Evolutionary conservation across 139 green algal species (phyloP).

Genomic region (Closterium sp.): DNA sequence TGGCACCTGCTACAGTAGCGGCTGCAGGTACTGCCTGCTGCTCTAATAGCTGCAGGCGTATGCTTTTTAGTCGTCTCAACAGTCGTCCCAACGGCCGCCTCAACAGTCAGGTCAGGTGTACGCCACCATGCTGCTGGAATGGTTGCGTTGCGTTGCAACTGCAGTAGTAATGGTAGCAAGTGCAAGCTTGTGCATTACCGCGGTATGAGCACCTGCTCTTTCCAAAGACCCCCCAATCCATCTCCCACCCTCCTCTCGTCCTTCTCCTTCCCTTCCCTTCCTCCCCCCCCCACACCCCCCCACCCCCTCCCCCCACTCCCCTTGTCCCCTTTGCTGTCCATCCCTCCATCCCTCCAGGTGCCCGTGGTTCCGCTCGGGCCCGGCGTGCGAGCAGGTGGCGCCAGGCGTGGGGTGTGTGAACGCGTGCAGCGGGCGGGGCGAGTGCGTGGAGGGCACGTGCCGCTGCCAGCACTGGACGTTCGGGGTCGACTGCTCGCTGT

Average conservation of each 20-base stretch:
- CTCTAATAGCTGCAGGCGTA: no score
- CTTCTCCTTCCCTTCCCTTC: background rate
- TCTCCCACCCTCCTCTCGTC: background rate
- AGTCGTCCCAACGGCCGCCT: no score
- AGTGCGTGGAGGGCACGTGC: slow-evolving; percentile 40
- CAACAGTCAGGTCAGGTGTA: no score
- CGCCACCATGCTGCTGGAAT: no score
- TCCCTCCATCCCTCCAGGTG: background rate
- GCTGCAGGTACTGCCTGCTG: background rate
- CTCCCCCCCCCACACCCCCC: no score
- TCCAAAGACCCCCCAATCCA: no score
- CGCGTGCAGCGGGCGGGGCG: slow-evolving; percentile 23
- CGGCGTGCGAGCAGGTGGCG: background rate
- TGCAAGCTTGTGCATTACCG: no score
- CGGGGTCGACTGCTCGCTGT: slow-evolving; percentile 46
- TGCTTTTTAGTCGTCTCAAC: no score
- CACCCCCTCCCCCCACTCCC: background rate
- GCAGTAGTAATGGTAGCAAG: no score
- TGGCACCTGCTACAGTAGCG: background rate
- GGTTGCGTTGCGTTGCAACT: no score
- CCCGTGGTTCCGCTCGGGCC: background rate
- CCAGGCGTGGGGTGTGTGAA: slow-evolving; percentile 15
- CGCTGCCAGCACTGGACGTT: slow-evolving; percentile 14
- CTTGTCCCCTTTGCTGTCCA: background rate
- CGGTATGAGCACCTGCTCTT: background rate